These are phyloP conservation scores for Metschnikowia proteae DNA, from an alignment of 805 yeast genomes.

Conservation along the genomic window DNA sequence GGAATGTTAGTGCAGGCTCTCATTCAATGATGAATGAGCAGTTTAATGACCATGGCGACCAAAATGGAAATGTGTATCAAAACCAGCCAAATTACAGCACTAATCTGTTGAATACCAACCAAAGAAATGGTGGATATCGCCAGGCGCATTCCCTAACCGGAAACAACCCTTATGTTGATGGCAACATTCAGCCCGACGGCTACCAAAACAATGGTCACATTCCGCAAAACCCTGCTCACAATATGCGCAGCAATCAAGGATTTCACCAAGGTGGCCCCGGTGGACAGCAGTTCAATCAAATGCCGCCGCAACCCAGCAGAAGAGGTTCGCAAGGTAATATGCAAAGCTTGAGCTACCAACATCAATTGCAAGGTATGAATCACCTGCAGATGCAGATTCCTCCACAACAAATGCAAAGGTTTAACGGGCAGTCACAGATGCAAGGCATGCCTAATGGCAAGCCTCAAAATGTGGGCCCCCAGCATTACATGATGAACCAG, in stretches of 20 bases:
- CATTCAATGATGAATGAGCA: not conserved
- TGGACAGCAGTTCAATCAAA: slow-evolving; percentile 7
- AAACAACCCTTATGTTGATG: slow-evolving; percentile 14
- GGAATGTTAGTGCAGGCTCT: slow-evolving; percentile 6
- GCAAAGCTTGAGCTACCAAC: slow-evolving; percentile 8
- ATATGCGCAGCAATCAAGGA: slow-evolving; percentile 22
- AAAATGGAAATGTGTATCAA: not conserved
- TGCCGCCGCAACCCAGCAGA: slow-evolving; percentile 1
- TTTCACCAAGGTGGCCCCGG: slow-evolving; percentile 18
- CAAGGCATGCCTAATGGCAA: not conserved
- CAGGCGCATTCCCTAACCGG: slow-evolving; percentile 14
- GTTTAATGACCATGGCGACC: not conserved
- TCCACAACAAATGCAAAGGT: slow-evolving; percentile 8
- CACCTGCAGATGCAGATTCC: not conserved
- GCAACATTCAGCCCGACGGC: slow-evolving; percentile 32
- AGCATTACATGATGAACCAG: slow-evolving; percentile 9
- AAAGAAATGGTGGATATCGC: not conserved
- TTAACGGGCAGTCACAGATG: slow-evolving; percentile 10
- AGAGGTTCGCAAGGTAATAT: slow-evolving; percentile 9
- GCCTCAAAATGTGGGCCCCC: slow-evolving; percentile 7
- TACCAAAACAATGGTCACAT: slow-evolving; percentile 29
- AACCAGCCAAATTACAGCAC: not conserved
- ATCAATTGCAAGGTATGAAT: slow-evolving; percentile 3
- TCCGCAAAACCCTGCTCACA: slow-evolving; percentile 23
- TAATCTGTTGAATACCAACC: not conserved